Evolutionary conservation across 345 rosid genomes (phyloP), one percentile per base, ranked within the genome.

Genomic region (Fremontodendron californicum): DNA sequence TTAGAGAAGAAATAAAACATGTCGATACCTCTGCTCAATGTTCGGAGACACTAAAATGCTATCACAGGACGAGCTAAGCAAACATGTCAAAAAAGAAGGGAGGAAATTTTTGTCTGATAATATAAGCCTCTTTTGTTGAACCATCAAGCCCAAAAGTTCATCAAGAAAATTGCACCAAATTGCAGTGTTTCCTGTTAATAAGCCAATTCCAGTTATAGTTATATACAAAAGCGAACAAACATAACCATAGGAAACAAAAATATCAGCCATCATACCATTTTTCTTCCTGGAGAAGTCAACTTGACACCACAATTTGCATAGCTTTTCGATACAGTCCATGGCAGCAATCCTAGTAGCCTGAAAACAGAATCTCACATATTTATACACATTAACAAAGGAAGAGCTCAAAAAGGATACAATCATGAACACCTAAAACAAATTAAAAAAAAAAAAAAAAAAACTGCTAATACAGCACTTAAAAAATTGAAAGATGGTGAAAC

Each of bases 341-440:
- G 96, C 94, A 80, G 96, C 90, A 73, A 74, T 54, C 78, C 88
- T 91, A 39, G 87, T 45, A 74, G 85, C 97, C 99, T 96, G 89
- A 75, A 84, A 79, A 82, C 64, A 74, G 23, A 75, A 76, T 75
- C 4, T 66, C 52, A 73, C 43, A 79, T 48, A 16, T 70, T 16
- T 31, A 57, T 25, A 37, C 16, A 69, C 6, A 60, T n/a, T 21
- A 45, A n/a, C n/a, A 35, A 39, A n/a, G 2, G 6, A 51, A 57
- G 13, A 61, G 29, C 37, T 31, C 7, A 31, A 69, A 16, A 62
- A 35, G 15, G 3, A 42, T 57, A 27, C 58, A 58, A 55, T 48
- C 77, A 58, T 64, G 25, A 49, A 29, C 57, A 72, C 51, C 29
- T 19, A 15, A 1, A 58, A 58, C 15, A 54, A n/a, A 57, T 66